Percentiles rank a stretch among this genome's conserved stretches.
Evolutionary conservation across 208 protist genomes (phyloP).

Genomic region (Trypanosoma mega): DNA sequence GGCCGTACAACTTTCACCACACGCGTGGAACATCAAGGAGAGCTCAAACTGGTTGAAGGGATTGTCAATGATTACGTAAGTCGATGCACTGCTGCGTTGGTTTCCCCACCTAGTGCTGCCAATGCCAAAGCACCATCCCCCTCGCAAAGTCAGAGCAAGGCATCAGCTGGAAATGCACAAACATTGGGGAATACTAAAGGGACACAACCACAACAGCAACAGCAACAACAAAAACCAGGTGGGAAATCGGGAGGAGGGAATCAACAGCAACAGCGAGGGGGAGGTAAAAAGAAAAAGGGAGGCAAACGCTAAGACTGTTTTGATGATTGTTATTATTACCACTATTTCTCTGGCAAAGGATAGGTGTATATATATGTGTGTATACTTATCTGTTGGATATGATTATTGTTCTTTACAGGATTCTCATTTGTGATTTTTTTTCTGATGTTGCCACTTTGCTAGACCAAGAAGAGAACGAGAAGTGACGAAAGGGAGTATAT

Average conservation of each 20-base stretch:
- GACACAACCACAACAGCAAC: conserved; percentile 18
- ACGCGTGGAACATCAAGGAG: conserved; percentile 47
- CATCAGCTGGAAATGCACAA: conserved; percentile 5
- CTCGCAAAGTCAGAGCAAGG: conserved; percentile 2
- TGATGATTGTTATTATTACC: no score
- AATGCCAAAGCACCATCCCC: conserved; percentile 1
- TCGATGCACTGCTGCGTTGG: conserved; percentile 39
- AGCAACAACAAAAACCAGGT: conserved; percentile 23
- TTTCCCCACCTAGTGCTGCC: conserved; percentile 3
- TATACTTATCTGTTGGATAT: no score
- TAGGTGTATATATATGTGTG: no score
- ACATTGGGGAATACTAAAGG: neutral
- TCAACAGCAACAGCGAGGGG: conserved; percentile 28
- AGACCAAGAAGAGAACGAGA: no score
- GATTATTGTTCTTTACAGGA: no score
- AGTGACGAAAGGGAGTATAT: no score
- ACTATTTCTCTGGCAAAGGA: no score
- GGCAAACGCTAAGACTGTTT: no score
- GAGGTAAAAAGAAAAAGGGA: no score
- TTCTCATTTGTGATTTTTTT: no score
- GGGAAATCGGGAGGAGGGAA: conserved; percentile 26
- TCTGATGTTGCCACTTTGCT: no score
- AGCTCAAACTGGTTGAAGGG: conserved; percentile 61
- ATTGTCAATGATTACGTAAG: conserved; percentile 64
- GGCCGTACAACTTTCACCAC: conserved; percentile 65